Evolutionary conservation across 1,139 yeast genomes (phyloP), one percentile per base, ranked within the genome.

Genomic region (Zygosaccharomyces sapae): DNA sequence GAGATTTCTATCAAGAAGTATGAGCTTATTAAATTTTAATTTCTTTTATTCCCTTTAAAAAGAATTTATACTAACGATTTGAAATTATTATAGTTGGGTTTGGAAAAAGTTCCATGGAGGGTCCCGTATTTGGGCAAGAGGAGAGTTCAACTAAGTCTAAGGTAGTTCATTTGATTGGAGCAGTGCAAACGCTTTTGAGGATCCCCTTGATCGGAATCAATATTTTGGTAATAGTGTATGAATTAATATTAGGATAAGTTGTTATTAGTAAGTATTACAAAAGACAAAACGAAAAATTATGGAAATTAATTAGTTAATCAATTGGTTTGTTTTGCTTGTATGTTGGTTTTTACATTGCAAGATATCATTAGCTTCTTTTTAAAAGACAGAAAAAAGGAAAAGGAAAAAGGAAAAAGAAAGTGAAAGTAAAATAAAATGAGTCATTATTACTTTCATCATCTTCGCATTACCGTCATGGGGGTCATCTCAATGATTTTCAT

Each of bases 201-300:
- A 80, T 87, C 33, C 90, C 94, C 16, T 71, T 86, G 55, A 85
- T 86, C 48, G 79, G 78, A 16, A 73, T 84, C 41, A 86, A 86
- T 61, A 68, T 81, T 6, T 52, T 81, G 37, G 86, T 86, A 36
- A 84, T 86, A 47, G 54, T 81, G 22, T 86, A 86, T 69, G 92
- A 86, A 65, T 67, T 86, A 58, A 65, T 86, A n/a, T 70, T 86
- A 54, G 95, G 95, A 46, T 85, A 63, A 62, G 31, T 30, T n/a
- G 25, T 22, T 22, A 22, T 22, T 22, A 24, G 16, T 29, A 41
- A 29, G 20, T 33, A n/a, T n/a, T n/a, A 31, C 18, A 27, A 25
- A 33, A 33, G 16, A 24, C 25, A 22, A 16, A 19, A 37, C 12
- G 33, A 22, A 37, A 13, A 19, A 9, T 8, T n/a, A 22, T 22